A percentile compares a stretch with the other conserved stretches of the same genome.
Evolutionary conservation across 164 flowering plant genomes (phyloP).

Genomic region (Chloranthus sessilifolius): DNA sequence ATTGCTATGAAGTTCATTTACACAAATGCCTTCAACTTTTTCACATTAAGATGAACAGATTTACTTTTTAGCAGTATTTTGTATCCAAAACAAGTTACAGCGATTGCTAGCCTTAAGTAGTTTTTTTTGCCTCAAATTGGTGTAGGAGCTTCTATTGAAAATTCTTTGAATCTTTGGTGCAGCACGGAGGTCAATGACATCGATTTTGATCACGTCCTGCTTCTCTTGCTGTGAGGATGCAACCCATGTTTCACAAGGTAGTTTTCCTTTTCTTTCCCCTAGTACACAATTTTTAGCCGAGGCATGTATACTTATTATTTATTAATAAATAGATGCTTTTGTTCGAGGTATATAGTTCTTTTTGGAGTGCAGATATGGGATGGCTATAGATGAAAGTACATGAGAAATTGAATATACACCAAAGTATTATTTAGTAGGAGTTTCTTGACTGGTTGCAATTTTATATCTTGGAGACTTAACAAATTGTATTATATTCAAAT

Average conservation of each 20-base stretch:
- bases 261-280: conserved; percentile 1
- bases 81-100: no score
- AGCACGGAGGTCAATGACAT: conserved; percentile 43
- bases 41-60: no score
- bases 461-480: no score
- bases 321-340: neutral
- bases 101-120: no score
- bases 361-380: neutral
- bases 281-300: neutral
- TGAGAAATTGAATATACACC: neutral
- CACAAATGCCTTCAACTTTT: no score
- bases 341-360: neutral
- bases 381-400: neutral
- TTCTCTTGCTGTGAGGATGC: conserved; percentile 83
- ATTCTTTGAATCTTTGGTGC: conserved; percentile 16
- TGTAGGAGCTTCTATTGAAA: no score
- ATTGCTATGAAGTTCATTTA: no score
- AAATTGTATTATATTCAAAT: no score
- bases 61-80: no score
- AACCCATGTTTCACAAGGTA: conserved; percentile 62
- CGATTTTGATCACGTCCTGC: conserved; percentile 53
- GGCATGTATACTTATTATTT: neutral
- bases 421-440: no score
- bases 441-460: no score
- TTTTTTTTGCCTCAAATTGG: no score